Evolutionary conservation across 805 yeast species (phyloP), one percentile per base, ranked within the genome.

Genomic region (Starmerella davenportii): DNA sequence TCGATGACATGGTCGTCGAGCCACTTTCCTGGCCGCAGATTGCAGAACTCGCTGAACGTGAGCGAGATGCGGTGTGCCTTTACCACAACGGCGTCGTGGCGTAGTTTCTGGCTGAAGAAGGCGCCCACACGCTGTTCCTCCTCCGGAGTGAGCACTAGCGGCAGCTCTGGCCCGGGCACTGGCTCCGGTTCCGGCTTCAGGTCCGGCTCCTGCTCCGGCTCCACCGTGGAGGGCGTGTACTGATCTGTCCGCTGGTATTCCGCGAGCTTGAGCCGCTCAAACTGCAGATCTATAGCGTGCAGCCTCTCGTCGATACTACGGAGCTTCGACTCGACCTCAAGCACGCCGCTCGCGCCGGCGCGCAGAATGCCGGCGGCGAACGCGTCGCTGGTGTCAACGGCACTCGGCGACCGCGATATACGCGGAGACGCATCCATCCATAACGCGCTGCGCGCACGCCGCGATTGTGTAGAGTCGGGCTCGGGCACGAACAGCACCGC

Each of bases 1-100:
- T 90, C 96, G 42, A 90, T 85, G 4, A 90, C 68, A 33, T 76
- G 79, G 57, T 90, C 98, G 54, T 90, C 90, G 23, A 90, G 65
- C 98, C 98, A 90, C 30, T 66, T 59, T 4, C 76, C 65, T 38
- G 76, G 79, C 7, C 66, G 59, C 25, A 90, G 61, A 0, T 95
- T 82, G 34, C 66, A 64, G 39, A 87, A 56, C 54, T 90, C 98
- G 25, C 70, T 59, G 0, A 69, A 68, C 3, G 75, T 64, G 21
- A 90, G 63, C 43, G 72, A 69, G 25, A 87, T 69, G 25, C 66
- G 66, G 68, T 76, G 73, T 0, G 95, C 80, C 53, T 82, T 94
- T 4, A 57, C 58, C 9, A 87, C 90, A 47, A 85, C 69, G 35
- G 69, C 69, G 52, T 80, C 75, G 32, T 84, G 73, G 39, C 70